Evolutionary conservation across 345 rosid genomes (phyloP).

Genomic region (Angophora floribunda): DNA sequence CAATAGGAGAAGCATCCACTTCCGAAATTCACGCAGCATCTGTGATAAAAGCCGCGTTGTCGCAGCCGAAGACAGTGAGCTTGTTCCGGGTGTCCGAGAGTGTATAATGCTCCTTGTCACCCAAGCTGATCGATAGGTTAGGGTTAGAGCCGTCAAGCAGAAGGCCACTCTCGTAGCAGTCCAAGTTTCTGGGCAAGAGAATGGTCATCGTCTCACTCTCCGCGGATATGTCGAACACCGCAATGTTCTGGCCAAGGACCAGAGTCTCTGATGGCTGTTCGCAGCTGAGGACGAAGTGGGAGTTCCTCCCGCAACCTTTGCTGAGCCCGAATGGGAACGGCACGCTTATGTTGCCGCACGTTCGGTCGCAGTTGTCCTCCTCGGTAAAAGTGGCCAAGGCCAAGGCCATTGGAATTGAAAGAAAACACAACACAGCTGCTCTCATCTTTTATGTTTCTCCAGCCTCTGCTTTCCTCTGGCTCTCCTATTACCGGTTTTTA

Average conservation of each 20-base stretch:
- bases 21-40: accelerated
- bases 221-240: not conserved
- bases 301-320: not conserved
- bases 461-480: not conserved
- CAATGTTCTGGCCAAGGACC: accelerated
- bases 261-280: not conserved
- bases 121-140: accelerated
- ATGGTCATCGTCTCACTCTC: not conserved
- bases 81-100: not conserved
- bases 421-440: not conserved
- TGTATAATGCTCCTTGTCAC: accelerated
- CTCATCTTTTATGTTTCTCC: not conserved
- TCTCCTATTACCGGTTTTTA: not conserved
- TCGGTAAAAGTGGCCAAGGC: not conserved
- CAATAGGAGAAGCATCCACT: not conserved
- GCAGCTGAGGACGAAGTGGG: not conserved
- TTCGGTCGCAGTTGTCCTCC: not conserved
- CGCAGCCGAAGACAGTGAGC: not conserved
- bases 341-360: not conserved
- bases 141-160: accelerated
- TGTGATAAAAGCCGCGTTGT: not conserved
- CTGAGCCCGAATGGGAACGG: not conserved
- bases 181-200: not conserved
- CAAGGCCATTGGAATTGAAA: not conserved
- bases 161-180: accelerated